Base-by-base conservation (phyloP, 768 basidiomycete species). In the Kwoniella heveanensis region DNA sequence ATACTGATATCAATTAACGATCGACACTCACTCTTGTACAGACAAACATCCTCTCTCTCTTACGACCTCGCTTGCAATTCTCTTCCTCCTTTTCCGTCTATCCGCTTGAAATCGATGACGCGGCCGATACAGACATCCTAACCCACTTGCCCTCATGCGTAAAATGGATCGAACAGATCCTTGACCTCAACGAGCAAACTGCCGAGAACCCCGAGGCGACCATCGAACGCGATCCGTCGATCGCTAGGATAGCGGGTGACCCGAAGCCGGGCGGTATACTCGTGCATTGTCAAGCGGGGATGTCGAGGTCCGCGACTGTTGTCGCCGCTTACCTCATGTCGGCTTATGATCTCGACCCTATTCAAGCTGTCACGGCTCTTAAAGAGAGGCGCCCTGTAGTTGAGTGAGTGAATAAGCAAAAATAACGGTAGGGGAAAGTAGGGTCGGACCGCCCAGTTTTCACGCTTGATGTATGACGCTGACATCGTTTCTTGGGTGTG, bases 281-380 rank as follows among this genome's bases (percentile, higher is more conserved):
- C 21, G 90, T 96, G 0, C 93, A 96, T 79, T 95, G 93, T 75
- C 88, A 90, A 58, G 91, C 90, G 24, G 93, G 93, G 25, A 83
- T 91, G 80, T 91, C 90, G 91, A 86, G 93, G 24, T 92, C 91
- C 67, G 87, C 88, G 7, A 89, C 90, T 1, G 87, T 95, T 51
- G 88, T 90, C 7, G 88, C 91, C 1, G 93, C 92, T 3, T 96
- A 92, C 73, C 82, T 96, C 49, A 94, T 96, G 90, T 86, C 88
- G 71, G 84, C 85, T 3, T 82, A 83, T 66, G 83, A 86, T 17
- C 51, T 86, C 1, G 85, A 88, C 62, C 82, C 84, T 0, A 81
- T 84, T 12, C 80, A 83, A 22, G 92, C 93, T 5, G 80, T 96
- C 13, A 85, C 86, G 24, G 81, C 89, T 66, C 87, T 95, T 65